Evolutionary conservation across 805 yeast species (phyloP).

Genomic region (Millerago galiae): DNA sequence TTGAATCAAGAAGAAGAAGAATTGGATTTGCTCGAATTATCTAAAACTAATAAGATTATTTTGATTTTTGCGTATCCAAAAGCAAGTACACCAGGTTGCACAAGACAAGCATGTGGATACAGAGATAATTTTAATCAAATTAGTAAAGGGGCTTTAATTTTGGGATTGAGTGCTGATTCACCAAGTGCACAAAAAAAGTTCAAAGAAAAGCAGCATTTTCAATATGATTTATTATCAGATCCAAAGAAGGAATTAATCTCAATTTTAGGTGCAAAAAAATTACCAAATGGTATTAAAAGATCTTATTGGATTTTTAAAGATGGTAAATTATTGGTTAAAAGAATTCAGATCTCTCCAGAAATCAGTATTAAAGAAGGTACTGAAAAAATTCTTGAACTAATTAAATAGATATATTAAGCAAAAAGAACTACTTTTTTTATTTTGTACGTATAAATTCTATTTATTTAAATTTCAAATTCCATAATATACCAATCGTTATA

Average conservation of each 20-base stretch:
- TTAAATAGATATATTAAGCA: not conserved
- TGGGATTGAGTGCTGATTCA: slow-evolving; percentile 82
- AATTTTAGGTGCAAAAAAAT: slow-evolving; percentile 75
- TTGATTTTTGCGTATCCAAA: slow-evolving; percentile 77
- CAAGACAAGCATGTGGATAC: slow-evolving; percentile 89
- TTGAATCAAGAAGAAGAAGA: slow-evolving; percentile 65
- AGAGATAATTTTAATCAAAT: slow-evolving; percentile 57
- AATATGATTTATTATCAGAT: slow-evolving; percentile 72
- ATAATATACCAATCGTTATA: slow-evolving; percentile 24
- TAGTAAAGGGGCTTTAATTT: slow-evolving; percentile 50
- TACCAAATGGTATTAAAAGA: slow-evolving; percentile 69
- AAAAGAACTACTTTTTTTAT: not conserved
- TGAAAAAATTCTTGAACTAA: slow-evolving; percentile 44
- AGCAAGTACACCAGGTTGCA: slow-evolving; percentile 95
- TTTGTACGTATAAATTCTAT: not conserved
- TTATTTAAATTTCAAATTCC: slow-evolving; percentile 22
- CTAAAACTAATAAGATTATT: slow-evolving; percentile 36
- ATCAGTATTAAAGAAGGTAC: slow-evolving; percentile 54
- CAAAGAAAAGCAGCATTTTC: slow-evolving; percentile 63
- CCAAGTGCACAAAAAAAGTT: slow-evolving; percentile 73
- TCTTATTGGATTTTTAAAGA: slow-evolving; percentile 89
- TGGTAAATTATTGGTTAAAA: slow-evolving; percentile 50
- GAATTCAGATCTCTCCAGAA: slow-evolving; percentile 43
- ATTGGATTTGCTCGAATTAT: slow-evolving; percentile 40
- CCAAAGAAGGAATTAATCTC: slow-evolving; percentile 65